phyloP scores from a whole-genome alignment of 257 asterid species.

The Linaria vulgaris region DNA sequence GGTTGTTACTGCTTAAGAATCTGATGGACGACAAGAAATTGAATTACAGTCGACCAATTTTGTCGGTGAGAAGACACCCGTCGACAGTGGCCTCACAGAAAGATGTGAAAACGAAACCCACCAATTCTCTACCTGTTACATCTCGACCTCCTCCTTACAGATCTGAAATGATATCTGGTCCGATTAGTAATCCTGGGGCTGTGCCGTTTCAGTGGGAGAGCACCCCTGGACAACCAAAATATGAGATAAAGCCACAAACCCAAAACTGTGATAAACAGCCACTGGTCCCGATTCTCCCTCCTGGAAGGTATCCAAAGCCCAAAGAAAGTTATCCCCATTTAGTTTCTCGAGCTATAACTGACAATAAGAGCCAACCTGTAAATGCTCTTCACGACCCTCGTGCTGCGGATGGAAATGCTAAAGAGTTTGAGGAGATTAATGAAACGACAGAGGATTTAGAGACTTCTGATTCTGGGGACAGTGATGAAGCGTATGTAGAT shows the following conservation, averaged over 20 bases:
- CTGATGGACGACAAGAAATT: conserved; percentile 67
- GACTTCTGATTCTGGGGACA: conserved; percentile 44
- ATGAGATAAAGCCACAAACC: conserved; percentile 28
- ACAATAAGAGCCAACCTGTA: not conserved
- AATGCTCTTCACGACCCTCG: no score
- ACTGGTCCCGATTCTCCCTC: conserved; percentile 69
- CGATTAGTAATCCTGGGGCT: conserved; percentile 57
- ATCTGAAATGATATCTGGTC: conserved; percentile 81
- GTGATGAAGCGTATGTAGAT: conserved; percentile 62
- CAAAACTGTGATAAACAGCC: conserved; percentile 32
- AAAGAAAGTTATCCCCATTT: conserved; percentile 33
- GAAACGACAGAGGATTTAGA: conserved; percentile 31
- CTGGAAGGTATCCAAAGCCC: conserved; percentile 33
- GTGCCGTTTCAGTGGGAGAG: conserved; percentile 84
- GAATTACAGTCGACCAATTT: conserved; percentile 55
- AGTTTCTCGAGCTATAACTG: conserved; percentile 18
- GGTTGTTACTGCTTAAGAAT: conserved; percentile 40
- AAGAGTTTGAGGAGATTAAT: conserved; percentile 26
- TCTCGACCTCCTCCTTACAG: conserved; percentile 52
- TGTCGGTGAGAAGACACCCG: conserved; percentile 51
- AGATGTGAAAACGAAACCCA: conserved; percentile 26
- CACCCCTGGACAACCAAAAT: conserved; percentile 73
- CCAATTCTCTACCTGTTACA: conserved; percentile 19
- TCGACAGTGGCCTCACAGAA: conserved; percentile 32
- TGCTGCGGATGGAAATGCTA: not conserved